phyloP scores from a whole-genome alignment of 768 basidiomycete species.

The Mrakia hoshinonis region DNA sequence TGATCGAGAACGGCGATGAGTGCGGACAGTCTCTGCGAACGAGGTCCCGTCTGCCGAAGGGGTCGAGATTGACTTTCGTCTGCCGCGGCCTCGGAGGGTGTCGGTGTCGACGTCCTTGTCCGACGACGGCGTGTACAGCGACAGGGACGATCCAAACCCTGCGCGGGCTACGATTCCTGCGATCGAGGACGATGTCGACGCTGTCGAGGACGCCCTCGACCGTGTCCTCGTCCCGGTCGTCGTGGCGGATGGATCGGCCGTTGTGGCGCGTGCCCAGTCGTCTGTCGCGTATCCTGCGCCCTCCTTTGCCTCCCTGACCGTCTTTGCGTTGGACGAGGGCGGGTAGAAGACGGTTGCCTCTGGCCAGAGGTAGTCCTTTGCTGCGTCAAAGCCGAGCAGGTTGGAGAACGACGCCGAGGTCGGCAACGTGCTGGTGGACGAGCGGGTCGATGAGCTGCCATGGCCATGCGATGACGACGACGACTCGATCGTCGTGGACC shows the following conservation, averaged over 20 bases:
- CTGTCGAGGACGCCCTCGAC: background rate
- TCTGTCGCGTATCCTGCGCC: background rate
- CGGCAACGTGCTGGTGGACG: background rate
- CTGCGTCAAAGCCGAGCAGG: background rate
- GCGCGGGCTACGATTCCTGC: background rate
- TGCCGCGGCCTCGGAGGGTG: background rate
- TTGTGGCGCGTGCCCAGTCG: background rate
- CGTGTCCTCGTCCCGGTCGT: background rate
- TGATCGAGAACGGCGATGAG: slow-evolving; percentile 18
- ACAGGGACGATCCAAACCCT: background rate
- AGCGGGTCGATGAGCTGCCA: background rate
- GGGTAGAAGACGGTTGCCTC: slow-evolving; percentile 10
- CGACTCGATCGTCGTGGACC: background rate
- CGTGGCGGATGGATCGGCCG: too few relatives aligned
- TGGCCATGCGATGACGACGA: background rate
- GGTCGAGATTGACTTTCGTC: background rate
- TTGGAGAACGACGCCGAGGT: background rate
- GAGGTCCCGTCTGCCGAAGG: background rate
- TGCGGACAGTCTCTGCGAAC: background rate
- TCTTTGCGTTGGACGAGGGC: background rate
- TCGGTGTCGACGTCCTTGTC: slow-evolving; percentile 5
- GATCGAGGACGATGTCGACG: background rate
- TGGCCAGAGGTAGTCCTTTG: slow-evolving; percentile 4
- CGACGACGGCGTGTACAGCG: background rate
- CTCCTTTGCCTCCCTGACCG: background rate